phyloP scores from a whole-genome alignment of 1,284 basidiomycete genomes.

The Ceratobasidium sp. region DNA sequence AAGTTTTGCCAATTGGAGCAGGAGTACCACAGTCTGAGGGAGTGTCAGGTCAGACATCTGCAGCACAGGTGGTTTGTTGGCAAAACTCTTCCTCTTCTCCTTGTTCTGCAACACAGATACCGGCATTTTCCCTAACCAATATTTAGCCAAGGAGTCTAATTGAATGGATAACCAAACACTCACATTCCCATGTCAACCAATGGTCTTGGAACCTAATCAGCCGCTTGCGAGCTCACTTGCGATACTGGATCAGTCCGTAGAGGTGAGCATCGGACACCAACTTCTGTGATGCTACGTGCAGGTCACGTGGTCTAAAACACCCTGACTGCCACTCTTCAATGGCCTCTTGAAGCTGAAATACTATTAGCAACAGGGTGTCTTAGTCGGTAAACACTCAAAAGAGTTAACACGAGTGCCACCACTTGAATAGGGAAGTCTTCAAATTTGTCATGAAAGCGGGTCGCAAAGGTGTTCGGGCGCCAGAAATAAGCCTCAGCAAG shows the following conservation, averaged over 20 bases:
- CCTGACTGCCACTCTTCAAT: neutral
- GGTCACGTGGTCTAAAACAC: neutral
- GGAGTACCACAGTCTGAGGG: no score
- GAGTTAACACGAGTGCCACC: no score
- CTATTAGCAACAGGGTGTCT: neutral
- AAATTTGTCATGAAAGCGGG: neutral
- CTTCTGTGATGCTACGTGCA: neutral
- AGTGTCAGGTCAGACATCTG: neutral
- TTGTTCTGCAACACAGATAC: neutral
- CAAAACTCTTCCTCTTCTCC: neutral
- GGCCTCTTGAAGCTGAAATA: neutral
- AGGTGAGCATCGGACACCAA: slow-evolving; percentile 3
- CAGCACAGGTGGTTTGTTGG: neutral
- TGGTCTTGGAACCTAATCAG: neutral
- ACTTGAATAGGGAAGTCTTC: neutral
- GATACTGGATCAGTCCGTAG: neutral
- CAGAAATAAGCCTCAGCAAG: neutral
- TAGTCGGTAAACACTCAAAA: no score
- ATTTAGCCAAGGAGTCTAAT: neutral
- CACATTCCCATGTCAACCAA: neutral
- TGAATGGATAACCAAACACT: neutral
- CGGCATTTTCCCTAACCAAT: neutral
- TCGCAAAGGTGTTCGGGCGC: neutral
- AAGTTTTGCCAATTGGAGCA: no score
- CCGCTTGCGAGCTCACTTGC: neutral